A percentile compares a stretch with the other conserved stretches of the same genome.
These are phyloP conservation scores for Dianthus caryophyllus DNA, from an alignment of 148 eudicot species.

Conservation along the genomic window DNA sequence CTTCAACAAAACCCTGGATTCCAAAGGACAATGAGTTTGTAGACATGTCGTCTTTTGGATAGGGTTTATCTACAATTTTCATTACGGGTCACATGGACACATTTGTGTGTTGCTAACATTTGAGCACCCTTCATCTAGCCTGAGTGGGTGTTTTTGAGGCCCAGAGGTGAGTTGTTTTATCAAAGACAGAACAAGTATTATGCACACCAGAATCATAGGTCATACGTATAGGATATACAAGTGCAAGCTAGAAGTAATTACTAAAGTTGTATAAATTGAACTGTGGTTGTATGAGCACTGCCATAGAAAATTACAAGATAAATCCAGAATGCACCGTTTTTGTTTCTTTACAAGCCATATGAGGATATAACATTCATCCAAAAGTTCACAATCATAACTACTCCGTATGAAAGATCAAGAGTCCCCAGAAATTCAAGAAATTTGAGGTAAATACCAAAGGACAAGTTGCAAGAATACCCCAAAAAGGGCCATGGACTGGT, in stretches of 20 bases:
- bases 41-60: no score
- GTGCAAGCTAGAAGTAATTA: neutral
- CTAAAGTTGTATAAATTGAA: neutral
- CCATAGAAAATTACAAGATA: neutral
- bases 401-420: neutral
- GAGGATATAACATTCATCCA: no score
- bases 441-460: neutral
- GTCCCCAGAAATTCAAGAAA: neutral
- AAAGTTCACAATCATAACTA: no score
- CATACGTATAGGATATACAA: neutral
- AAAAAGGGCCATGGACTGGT: neutral
- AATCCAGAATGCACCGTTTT: no score
- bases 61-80: no score
- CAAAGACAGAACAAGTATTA: neutral
- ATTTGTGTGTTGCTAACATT: neutral
- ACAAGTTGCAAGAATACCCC: neutral
- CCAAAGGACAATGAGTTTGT: no score
- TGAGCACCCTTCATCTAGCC: neutral
- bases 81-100: neutral
- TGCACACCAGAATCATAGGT: neutral
- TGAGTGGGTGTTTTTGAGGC: no score
- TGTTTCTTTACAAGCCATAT: no score
- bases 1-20: slow-evolving; percentile 90
- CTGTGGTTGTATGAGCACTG: no score
- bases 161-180: neutral